Conservation (phyloP, 768 basidiomycete species). For the Leccinum obscurum region DNA sequence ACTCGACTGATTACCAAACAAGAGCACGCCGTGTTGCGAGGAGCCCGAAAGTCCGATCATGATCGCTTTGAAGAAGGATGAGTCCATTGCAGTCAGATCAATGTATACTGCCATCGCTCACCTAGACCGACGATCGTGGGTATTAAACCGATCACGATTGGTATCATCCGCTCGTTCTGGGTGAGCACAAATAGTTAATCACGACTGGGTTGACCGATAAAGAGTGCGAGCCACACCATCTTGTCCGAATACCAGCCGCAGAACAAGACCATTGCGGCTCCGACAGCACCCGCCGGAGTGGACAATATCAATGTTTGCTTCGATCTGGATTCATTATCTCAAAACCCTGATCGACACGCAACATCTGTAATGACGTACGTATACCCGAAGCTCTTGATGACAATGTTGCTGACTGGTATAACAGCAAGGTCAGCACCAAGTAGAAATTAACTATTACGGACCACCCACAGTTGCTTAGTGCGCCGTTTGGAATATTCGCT, state of each 20-base stretch:
- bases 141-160: constrained; percentile 55
- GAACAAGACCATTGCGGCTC: constrained; percentile 45
- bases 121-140: constrained; percentile 61
- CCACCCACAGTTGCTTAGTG: constrained; percentile 56
- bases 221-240: constrained; percentile 39
- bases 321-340: constrained; percentile 37
- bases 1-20: constrained; percentile 47
- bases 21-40: constrained; percentile 48
- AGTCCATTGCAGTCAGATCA: neutral
- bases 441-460: neutral
- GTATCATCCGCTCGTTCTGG: constrained; percentile 59
- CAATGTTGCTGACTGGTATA: constrained; percentile 54
- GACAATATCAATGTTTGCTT: constrained; percentile 60
- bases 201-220: neutral
- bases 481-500: constrained; percentile 56
- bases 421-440: neutral
- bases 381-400: constrained; percentile 65
- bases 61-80: constrained; percentile 38
- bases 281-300: constrained; percentile 55
- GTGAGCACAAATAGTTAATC: neutral
- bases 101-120: constrained; percentile 18
- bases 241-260: constrained; percentile 69
- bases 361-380: constrained; percentile 40
- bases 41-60: constrained; percentile 54
- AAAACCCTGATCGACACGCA: neutral